phyloP scores from a whole-genome alignment of 2,329 filamentous ascomycete species.

The Alternaria ventricosa region DNA sequence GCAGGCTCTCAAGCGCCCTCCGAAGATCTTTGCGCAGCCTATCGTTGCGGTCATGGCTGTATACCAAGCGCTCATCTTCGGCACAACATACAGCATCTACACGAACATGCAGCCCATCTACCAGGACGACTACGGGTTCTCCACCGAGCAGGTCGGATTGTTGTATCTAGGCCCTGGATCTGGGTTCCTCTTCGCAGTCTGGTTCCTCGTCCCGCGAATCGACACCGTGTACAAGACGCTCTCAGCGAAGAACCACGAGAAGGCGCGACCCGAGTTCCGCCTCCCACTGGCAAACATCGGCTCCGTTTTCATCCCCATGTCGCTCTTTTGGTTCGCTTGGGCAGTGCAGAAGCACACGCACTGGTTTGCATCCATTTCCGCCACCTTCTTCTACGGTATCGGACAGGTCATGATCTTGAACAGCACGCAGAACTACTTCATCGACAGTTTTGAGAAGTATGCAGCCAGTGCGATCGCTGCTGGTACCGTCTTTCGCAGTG shows the following conservation, averaged over 20 bases:
- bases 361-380: constrained; percentile 51
- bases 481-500: constrained; percentile 55
- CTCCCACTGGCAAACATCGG: constrained; percentile 56
- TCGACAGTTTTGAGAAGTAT: constrained; percentile 59
- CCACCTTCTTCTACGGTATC: constrained; percentile 58
- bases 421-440: constrained; percentile 62
- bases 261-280: constrained; percentile 53
- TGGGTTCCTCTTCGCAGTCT: constrained; percentile 54
- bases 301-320: constrained; percentile 51
- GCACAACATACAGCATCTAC: constrained; percentile 57
- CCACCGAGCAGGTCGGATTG: constrained; percentile 55
- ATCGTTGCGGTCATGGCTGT: constrained; percentile 56
- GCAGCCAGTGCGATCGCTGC: constrained; percentile 60
- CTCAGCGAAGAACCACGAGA: constrained; percentile 49
- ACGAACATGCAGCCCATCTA: constrained; percentile 59
- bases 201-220: constrained; percentile 56
- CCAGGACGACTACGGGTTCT: constrained; percentile 52
- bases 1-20: constrained; percentile 49
- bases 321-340: constrained; percentile 55
- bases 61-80: constrained; percentile 57
- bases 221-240: constrained; percentile 57
- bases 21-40: constrained; percentile 54
- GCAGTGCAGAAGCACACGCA: constrained; percentile 50
- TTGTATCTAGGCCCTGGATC: constrained; percentile 55
- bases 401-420: constrained; percentile 62